A percentile compares a stretch with the other conserved stretches of the same genome.
phyloP scores from a whole-genome alignment of 257 asterid genomes.

The Penstemon eatonii region DNA sequence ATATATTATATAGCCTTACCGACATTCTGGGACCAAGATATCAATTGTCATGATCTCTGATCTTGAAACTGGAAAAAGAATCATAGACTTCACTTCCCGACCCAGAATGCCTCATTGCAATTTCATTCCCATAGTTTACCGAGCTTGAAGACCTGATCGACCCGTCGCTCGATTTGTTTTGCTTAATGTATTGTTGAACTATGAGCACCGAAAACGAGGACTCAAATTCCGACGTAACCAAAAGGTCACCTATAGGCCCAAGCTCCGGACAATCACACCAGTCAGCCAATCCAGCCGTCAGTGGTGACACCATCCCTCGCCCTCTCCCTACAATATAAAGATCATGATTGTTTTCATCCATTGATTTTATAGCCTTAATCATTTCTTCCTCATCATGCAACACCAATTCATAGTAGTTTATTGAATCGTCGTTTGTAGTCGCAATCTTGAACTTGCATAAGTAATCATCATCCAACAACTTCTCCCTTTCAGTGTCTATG shows the following conservation, averaged over 20 bases:
- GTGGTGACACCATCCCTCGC: constrained; percentile 53
- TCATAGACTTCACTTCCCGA: constrained; percentile 52
- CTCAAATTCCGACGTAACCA: constrained; percentile 78
- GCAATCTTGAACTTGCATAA: constrained; percentile 52
- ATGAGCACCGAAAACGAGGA: constrained; percentile 68
- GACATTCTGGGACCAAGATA: too few species aligned
- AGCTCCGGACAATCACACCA: constrained; percentile 98
- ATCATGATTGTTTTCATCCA: constrained; percentile 63
- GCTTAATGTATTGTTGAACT: constrained; percentile 62
- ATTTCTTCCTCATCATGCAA: constrained; percentile 79
- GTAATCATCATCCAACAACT: constrained; percentile 61
- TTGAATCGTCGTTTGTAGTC: constrained; percentile 35
- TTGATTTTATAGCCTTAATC: constrained; percentile 60
- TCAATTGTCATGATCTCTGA: constrained; percentile 43
- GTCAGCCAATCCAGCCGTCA: constrained; percentile 74
- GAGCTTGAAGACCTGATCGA: constrained; percentile 42
- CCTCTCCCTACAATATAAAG: constrained; percentile 90
- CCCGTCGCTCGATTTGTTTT: constrained; percentile 35
- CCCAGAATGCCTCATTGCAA: constrained; percentile 35
- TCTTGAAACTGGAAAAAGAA: constrained; percentile 48
- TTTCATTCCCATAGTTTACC: constrained; percentile 34
- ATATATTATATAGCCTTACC: too few species aligned
- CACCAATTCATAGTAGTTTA: constrained; percentile 51
- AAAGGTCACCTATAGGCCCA: constrained; percentile 86
- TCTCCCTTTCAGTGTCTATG: constrained; percentile 53